These are phyloP conservation scores for Microsporum audouinii DNA, from an alignment of 2,329 filamentous ascomycete genomes.

Conservation along the genomic window DNA sequence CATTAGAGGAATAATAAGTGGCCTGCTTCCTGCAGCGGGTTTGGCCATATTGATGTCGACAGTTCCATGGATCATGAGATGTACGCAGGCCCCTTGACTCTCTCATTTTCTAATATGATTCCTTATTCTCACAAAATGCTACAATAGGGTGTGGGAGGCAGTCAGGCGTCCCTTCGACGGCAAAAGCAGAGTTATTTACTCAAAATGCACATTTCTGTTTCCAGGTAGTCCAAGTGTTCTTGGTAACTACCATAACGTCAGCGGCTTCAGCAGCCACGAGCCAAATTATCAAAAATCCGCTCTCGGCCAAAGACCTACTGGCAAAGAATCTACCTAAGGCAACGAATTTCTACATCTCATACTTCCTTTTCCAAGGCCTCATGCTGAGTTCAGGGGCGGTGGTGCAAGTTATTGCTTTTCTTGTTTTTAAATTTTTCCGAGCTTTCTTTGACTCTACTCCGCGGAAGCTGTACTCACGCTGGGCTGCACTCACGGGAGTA, in stretches of 20 bases:
- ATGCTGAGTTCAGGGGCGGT: conserved; percentile 62
- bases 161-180: conserved; percentile 66
- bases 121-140: background rate
- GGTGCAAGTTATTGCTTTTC: conserved; percentile 59
- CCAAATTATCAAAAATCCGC: conserved; percentile 54
- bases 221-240: conserved; percentile 73
- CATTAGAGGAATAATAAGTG: conserved; percentile 70
- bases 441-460: conserved; percentile 63
- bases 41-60: conserved; percentile 77
- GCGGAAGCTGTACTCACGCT: conserved; percentile 62
- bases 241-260: conserved; percentile 73
- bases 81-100: conserved; percentile 36
- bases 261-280: conserved; percentile 62
- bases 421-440: conserved; percentile 61
- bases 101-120: background rate
- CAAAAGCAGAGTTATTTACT: conserved; percentile 73
- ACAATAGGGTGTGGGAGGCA: conserved; percentile 58
- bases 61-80: conserved; percentile 68
- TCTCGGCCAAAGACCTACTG: conserved; percentile 52
- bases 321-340: conserved; percentile 68
- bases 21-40: conserved; percentile 68
- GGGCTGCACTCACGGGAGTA: conserved; percentile 60
- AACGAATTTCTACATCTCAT: conserved; percentile 90
- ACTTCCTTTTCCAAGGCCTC: conserved; percentile 85
- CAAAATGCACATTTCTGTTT: conserved; percentile 75